phyloP scores from a whole-genome alignment of 169 alveolate genomes.

The Plasmodium adleri region DNA sequence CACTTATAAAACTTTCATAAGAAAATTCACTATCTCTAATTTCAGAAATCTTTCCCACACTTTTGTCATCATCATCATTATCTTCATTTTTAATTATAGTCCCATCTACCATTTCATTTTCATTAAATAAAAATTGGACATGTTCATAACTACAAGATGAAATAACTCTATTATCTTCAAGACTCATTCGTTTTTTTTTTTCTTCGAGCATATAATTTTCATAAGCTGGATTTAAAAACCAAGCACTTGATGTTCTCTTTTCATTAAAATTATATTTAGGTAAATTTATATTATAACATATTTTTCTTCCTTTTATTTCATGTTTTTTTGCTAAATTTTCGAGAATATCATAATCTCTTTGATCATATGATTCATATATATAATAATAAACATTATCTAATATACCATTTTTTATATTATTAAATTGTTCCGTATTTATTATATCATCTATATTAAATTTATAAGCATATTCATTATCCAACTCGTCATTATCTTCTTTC shows the following conservation, averaged over 20 bases:
- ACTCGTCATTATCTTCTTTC: background rate
- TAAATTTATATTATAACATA: constrained; percentile 45
- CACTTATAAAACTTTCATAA: constrained; percentile 71
- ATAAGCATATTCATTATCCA: background rate
- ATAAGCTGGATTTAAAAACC: constrained; percentile 70
- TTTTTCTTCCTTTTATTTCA: constrained; percentile 52
- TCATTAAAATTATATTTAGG: constrained; percentile 39
- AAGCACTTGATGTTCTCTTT: constrained; percentile 64
- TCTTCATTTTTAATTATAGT: constrained; percentile 1
- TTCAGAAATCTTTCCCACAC: constrained; percentile 17
- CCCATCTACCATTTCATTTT: background rate
- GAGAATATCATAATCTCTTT: constrained; percentile 51
- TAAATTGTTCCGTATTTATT: constrained; percentile 42
- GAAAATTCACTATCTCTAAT: constrained; percentile 75
- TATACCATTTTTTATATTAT: constrained; percentile 53
- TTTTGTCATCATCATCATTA: constrained; percentile 8
- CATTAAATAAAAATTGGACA: constrained; percentile 50
- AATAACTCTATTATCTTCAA: background rate
- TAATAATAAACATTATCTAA: constrained; percentile 59
- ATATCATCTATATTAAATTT: constrained; percentile 17
- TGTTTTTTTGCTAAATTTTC: constrained; percentile 68
- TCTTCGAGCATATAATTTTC: constrained; percentile 69
- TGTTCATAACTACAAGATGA: constrained; percentile 12
- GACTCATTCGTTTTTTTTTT: constrained; percentile 15
- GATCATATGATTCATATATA: constrained; percentile 75